A percentile compares a stretch with the other conserved stretches of the same genome.
phyloP scores from a whole-genome alignment of 805 yeast species.

The Hanseniaspora meyeri region DNA sequence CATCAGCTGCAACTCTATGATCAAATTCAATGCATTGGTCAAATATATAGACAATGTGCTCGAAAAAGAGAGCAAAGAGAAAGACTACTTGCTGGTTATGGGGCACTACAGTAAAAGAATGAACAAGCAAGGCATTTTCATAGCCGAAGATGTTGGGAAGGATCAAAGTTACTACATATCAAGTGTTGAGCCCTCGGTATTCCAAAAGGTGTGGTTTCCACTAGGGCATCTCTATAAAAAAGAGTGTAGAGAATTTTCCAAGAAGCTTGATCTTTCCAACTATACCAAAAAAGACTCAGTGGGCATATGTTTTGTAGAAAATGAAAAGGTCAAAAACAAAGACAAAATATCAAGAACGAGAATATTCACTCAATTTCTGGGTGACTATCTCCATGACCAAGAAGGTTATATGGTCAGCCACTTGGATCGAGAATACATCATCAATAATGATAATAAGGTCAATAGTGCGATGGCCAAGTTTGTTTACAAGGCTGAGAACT shows the following conservation, averaged over 20 bases:
- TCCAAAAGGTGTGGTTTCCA: slow-evolving; percentile 56
- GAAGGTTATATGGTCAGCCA: slow-evolving; percentile 56
- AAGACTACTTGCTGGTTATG: slow-evolving; percentile 75
- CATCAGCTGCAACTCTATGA: slow-evolving; percentile 68
- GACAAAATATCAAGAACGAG: slow-evolving; percentile 51
- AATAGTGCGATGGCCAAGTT: not conserved
- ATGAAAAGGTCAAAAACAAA: slow-evolving; percentile 41
- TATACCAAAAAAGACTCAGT: slow-evolving; percentile 85
- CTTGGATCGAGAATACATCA: slow-evolving; percentile 31
- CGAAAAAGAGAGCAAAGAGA: slow-evolving; percentile 17
- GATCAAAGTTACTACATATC: slow-evolving; percentile 90
- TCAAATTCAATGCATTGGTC: slow-evolving; percentile 74
- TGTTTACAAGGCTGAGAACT: not conserved
- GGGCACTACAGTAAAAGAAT: slow-evolving; percentile 59
- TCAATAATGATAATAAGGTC: slow-evolving; percentile 61
- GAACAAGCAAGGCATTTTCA: slow-evolving; percentile 36
- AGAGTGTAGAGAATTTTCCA: slow-evolving; percentile 58
- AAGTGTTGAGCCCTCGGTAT: slow-evolving; percentile 38
- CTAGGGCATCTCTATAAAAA: slow-evolving; percentile 69
- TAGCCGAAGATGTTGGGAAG: slow-evolving; percentile 49
- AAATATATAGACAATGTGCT: slow-evolving; percentile 38
- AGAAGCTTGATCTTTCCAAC: slow-evolving; percentile 39
- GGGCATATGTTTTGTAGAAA: slow-evolving; percentile 81
- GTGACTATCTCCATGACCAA: slow-evolving; percentile 28
- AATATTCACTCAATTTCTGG: slow-evolving; percentile 56